Evolutionary conservation across 2,329 filamentous ascomycete genomes (phyloP).

Genomic region (Alternaria consortialis): DNA sequence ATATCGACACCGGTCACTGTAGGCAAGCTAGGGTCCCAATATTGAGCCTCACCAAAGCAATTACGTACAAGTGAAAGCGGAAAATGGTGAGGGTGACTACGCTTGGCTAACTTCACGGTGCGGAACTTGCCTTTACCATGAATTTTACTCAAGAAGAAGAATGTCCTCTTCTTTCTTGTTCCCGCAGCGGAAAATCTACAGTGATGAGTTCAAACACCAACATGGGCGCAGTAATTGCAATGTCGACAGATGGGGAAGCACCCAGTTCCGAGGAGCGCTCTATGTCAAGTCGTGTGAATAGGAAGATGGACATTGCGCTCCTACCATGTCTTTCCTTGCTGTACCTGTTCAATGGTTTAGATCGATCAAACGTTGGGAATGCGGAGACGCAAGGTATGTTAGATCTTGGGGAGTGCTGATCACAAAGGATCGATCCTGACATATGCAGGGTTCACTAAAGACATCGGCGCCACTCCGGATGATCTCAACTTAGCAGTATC

Average conservation of each 20-base stretch:
- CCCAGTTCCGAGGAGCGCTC: conserved; percentile 1
- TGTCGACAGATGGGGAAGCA: background rate
- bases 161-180: background rate
- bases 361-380: conserved; percentile 37
- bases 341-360: conserved; percentile 37
- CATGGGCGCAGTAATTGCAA: background rate
- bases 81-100: background rate
- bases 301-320: conserved; percentile 34
- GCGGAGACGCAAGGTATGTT: conserved; percentile 37
- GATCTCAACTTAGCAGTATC: conserved; percentile 37
- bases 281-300: conserved; percentile 21
- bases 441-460: conserved; percentile 29
- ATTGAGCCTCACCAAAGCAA: conserved; percentile 1
- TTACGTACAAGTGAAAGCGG: conserved; percentile 7
- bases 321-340: conserved; percentile 31
- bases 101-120: conserved; percentile 1
- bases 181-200: background rate
- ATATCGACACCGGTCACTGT: background rate
- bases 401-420: background rate
- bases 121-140: conserved; percentile 1
- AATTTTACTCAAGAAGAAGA: background rate
- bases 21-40: background rate
- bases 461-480: conserved; percentile 31
- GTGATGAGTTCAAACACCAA: background rate
- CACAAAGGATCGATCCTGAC: conserved; percentile 4